Conservation (phyloP, 2,329 filamentous ascomycete species). For the Rasamsonia emersonii region DNA sequence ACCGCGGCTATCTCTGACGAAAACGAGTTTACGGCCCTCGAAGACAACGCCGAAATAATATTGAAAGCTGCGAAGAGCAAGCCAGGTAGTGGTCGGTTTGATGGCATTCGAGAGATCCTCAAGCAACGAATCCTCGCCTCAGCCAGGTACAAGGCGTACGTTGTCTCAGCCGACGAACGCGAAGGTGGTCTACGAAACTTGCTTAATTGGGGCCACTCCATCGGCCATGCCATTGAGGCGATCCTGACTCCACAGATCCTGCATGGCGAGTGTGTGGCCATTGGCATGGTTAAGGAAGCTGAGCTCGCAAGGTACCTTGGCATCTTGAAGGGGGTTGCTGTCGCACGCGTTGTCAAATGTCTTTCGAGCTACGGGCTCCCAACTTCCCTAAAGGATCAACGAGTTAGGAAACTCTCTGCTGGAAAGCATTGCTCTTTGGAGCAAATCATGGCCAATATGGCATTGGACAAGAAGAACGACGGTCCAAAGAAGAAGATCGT, state of each 20-base stretch:
- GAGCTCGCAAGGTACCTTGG: conserved; percentile 86
- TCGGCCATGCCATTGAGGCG: conserved; percentile 93
- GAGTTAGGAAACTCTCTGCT: conserved; percentile 71
- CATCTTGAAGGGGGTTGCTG: conserved; percentile 73
- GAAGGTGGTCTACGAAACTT: conserved; percentile 91
- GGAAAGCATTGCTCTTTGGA: conserved; percentile 84
- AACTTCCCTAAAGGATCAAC: conserved; percentile 73
- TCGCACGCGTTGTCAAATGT: conserved; percentile 84
- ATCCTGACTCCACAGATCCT: conserved; percentile 91
- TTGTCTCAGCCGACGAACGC: conserved; percentile 88
- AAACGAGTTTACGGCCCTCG: conserved; percentile 72
- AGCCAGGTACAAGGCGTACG: conserved; percentile 85
- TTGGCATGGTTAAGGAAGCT: conserved; percentile 97
- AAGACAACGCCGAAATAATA: conserved; percentile 70
- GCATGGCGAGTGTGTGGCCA: conserved; percentile 90
- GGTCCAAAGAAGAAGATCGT: conserved; percentile 94
- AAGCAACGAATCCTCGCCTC: conserved; percentile 81
- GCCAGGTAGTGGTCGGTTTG: conserved; percentile 52
- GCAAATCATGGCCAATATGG: conserved; percentile 83
- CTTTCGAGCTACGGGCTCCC: conserved; percentile 90
- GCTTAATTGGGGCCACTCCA: conserved; percentile 95
- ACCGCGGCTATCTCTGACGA: conserved; percentile 96
- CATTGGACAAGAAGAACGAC: conserved; percentile 97
- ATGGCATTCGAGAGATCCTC: conserved; percentile 60
- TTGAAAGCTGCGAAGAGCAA: conserved; percentile 60